Percentiles rank a stretch among this genome's conserved stretches.
Conservation (phyloP, 805 yeast genomes). For the Clavispora asparagi region DNA sequence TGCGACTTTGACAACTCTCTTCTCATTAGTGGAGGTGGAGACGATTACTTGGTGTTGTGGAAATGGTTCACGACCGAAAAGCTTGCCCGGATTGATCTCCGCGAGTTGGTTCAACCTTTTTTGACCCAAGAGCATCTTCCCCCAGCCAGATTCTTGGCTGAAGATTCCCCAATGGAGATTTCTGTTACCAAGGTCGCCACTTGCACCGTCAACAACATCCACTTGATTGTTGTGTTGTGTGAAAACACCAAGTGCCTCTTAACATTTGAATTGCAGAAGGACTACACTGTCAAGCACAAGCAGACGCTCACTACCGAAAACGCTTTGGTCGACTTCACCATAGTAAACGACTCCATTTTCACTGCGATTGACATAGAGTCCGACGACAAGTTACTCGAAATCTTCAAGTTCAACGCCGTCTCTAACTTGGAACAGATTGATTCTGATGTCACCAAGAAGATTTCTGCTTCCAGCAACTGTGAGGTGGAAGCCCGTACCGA, state of each 20-base stretch:
- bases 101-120: slow-evolving; percentile 32
- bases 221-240: slow-evolving; percentile 39
- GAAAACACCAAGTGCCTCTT: slow-evolving; percentile 49
- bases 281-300: slow-evolving; percentile 21
- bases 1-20: slow-evolving; percentile 47
- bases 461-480: slow-evolving; percentile 24
- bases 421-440: slow-evolving; percentile 11
- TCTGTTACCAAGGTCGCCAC: slow-evolving; percentile 45
- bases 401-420: slow-evolving; percentile 17
- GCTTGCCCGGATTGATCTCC: slow-evolving; percentile 46
- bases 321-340: slow-evolving; percentile 26
- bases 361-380: slow-evolving; percentile 30
- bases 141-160: slow-evolving; percentile 57
- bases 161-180: slow-evolving; percentile 46
- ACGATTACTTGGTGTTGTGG: slow-evolving; percentile 69
- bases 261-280: slow-evolving; percentile 26
- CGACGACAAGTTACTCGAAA: slow-evolving; percentile 20
- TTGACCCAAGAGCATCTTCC: slow-evolving; percentile 57
- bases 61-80: slow-evolving; percentile 56
- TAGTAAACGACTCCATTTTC: slow-evolving; percentile 14
- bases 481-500: slow-evolving; percentile 32
- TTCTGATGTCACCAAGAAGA: slow-evolving; percentile 14
- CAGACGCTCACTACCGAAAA: slow-evolving; percentile 23
- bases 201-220: slow-evolving; percentile 16
- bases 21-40: slow-evolving; percentile 90